Conservation (phyloP, 345 rosid species). For the Bruguiera gymnorhiza region DNA sequence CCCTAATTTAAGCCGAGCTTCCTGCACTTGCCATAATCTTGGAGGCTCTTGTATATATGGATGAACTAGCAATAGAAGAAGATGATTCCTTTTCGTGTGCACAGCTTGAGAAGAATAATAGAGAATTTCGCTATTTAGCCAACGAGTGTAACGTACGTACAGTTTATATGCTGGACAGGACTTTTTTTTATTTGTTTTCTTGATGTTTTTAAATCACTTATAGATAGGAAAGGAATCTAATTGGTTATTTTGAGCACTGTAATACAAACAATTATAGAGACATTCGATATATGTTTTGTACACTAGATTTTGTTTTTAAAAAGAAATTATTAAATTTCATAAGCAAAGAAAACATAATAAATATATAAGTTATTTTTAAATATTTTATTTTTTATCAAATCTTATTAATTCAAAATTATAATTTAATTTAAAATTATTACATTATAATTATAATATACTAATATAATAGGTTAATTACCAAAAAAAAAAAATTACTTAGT, state of each 20-base stretch:
- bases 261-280: constrained; percentile 15
- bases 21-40: neutral
- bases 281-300: neutral
- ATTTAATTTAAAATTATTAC: too few relatives aligned
- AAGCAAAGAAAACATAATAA: too few relatives aligned
- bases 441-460: too few relatives aligned
- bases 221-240: neutral
- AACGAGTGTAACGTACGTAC: constrained; percentile 27
- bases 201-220: constrained; percentile 2
- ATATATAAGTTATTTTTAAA: too few relatives aligned
- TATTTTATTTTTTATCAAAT: too few relatives aligned
- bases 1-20: neutral
- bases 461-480: too few relatives aligned
- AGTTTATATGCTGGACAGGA: constrained; percentile 12
- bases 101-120: constrained; percentile 24
- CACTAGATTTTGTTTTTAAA: neutral
- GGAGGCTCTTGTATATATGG: constrained; percentile 22
- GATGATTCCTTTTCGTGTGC: constrained; percentile 3
- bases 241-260: constrained; percentile 13
- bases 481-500: too few relatives aligned
- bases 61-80: constrained; percentile 6
- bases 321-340: too few relatives aligned
- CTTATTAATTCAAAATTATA: too few relatives aligned
- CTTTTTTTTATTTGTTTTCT: neutral
- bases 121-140: constrained; percentile 13